A percentile compares a stretch with the other conserved stretches of the same genome.
Conservation (phyloP, 768 basidiomycete species). For the Tulasnella sp. region DNA sequence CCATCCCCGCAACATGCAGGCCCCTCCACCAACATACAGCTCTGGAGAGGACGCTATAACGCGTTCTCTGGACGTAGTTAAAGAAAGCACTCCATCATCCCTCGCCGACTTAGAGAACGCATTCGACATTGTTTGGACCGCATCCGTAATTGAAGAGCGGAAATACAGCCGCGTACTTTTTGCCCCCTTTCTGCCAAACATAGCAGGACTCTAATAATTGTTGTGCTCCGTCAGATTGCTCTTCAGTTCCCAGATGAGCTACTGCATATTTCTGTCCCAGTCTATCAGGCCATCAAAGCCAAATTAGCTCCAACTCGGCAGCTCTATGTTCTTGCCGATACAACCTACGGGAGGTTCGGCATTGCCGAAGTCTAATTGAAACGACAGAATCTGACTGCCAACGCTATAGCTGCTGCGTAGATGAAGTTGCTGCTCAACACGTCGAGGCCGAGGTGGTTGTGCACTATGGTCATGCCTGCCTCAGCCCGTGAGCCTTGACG, state of each 20-base stretch:
- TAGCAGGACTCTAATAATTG: background rate
- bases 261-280: slow-evolving; percentile 73
- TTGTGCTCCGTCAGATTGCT: slow-evolving; percentile 51
- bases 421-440: slow-evolving; percentile 92
- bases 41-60: slow-evolving; percentile 59
- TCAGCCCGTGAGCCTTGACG: slow-evolving; percentile 64
- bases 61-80: slow-evolving; percentile 43
- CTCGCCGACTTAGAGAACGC: slow-evolving; percentile 43
- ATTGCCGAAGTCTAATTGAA: background rate
- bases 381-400: background rate
- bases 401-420: slow-evolving; percentile 77
- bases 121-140: slow-evolving; percentile 69
- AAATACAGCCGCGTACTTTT: slow-evolving; percentile 62
- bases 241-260: slow-evolving; percentile 96
- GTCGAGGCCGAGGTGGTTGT: slow-evolving; percentile 85
- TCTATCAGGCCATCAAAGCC: slow-evolving; percentile 60
- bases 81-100: background rate
- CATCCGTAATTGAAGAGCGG: slow-evolving; percentile 48
- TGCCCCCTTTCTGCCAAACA: background rate
- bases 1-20: background rate
- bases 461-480: slow-evolving; percentile 94
- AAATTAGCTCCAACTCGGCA: slow-evolving; percentile 43
- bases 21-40: slow-evolving; percentile 39
- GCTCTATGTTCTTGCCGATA: slow-evolving; percentile 90
- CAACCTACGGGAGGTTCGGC: slow-evolving; percentile 89